These are phyloP conservation scores for Cucumis variabilis DNA, from an alignment of 331 rosid genomes.

Conservation along the genomic window DNA sequence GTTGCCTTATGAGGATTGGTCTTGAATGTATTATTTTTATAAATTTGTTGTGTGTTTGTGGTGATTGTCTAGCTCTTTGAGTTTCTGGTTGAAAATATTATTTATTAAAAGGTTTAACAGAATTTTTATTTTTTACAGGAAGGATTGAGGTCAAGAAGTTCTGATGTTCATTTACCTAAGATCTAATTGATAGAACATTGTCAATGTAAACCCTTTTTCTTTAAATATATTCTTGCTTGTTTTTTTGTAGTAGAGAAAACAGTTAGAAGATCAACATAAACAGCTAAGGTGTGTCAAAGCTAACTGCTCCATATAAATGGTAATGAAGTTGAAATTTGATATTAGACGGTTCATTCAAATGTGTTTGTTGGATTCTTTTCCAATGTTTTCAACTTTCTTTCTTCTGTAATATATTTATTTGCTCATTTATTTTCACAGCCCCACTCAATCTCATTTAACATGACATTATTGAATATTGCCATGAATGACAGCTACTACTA, in stretches of 20 bases:
- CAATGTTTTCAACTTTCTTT: constrained; percentile 22
- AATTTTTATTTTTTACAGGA: neutral
- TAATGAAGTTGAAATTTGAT: neutral
- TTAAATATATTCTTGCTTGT: neutral
- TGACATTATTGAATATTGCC: constrained; percentile 31
- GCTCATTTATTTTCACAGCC: constrained; percentile 7
- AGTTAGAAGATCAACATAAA: neutral
- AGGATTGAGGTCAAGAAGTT: neutral
- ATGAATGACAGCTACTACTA: constrained; percentile 25
- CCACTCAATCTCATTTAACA: constrained; percentile 23
- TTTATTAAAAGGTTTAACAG: constrained; percentile 2
- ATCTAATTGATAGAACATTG: constrained; percentile 9
- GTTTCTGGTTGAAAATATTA: constrained; percentile 7
- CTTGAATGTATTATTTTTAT: too few species aligned
- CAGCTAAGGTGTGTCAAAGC: neutral
- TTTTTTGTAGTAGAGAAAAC: neutral
- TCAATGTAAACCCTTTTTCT: neutral
- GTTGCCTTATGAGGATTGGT: too few species aligned
- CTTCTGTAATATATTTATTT: neutral
- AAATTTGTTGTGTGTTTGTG: too few species aligned
- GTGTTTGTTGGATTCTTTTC: constrained; percentile 12
- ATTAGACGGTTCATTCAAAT: neutral
- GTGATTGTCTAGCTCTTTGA: constrained; percentile 20
- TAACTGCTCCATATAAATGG: neutral
- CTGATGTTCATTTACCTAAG: neutral